Base-by-base conservation (phyloP, 2,329 filamentous ascomycete species). In the Fusarium chuoi region DNA sequence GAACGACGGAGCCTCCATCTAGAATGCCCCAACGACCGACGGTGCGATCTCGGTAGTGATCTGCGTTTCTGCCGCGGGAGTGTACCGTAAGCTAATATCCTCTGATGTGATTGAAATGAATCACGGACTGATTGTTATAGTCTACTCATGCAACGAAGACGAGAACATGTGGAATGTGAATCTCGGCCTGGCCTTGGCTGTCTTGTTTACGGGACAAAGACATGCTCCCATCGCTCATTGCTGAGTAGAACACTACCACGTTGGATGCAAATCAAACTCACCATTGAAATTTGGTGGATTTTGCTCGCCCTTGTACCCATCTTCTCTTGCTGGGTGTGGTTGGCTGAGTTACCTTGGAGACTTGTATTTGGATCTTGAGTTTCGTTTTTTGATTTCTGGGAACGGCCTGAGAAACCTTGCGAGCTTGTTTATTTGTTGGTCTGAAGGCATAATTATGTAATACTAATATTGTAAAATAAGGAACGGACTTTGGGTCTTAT, bases 151-250 rank as follows among this genome's bases (percentile, higher is more conserved):
- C 86, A 87, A 71, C 84, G 88, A 44, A 84, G 89, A 22, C 84
- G 90, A 63, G 86, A 90, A 67, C 90, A 92, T 73, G 81, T 88
- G 18, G 89, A 91, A 77, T 92, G 89, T 75, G 89, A 91, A 75
- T 87, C 86, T 26, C 83, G 87, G 0, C 88, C 88, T 2, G 88
- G 86, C 3, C 80, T 90, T 2, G 89, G 89, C 7, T 90, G 89
- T 75, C 81, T 90, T 15, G 85, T 90, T 17, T 87, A 85, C 61
- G 86, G 84, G 30, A 90, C 88, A 8, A 75, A 72, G 0, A 82
- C 78, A 5, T 90, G 89, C 68, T 76, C 81, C 5, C 85, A 89
- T 64, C 81, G 84, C 10, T 82, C 81, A 61, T 73, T 83, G 70
- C 80, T 71, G 83, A 91, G 71, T 68, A 91, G 79, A 74, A 82